phyloP scores from a whole-genome alignment of 345 rosid species.

The Aethionema arabicum region DNA sequence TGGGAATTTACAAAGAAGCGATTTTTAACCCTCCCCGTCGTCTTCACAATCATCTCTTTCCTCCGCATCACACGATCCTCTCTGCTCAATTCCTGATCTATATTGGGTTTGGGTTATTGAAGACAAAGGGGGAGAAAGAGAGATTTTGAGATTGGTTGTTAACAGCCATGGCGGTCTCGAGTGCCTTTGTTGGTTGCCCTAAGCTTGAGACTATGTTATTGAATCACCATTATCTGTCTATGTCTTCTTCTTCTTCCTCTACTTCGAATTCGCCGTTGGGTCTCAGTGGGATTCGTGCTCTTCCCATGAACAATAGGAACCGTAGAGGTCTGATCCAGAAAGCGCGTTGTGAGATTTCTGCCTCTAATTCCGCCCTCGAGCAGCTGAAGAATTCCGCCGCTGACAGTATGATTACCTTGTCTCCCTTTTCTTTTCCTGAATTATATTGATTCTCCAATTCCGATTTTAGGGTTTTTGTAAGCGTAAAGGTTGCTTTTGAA shows the following conservation, averaged over 20 bases:
- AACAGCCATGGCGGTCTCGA: conserved; percentile 46
- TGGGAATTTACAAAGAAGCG: conserved; percentile 1
- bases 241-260: conserved; percentile 29
- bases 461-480: background rate
- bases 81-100: conserved; percentile 25
- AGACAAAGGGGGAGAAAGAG: conserved; percentile 12
- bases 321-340: conserved; percentile 37
- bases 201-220: conserved; percentile 46
- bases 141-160: conserved; percentile 5
- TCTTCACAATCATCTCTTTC: conserved; percentile 30
- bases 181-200: conserved; percentile 45
- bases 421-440: background rate
- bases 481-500: conserved; percentile 3
- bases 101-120: conserved; percentile 24
- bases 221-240: conserved; percentile 35
- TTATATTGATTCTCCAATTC: background rate
- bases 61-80: conserved; percentile 35
- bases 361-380: conserved; percentile 52
- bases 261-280: conserved; percentile 36
- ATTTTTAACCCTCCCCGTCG: conserved; percentile 12
- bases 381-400: conserved; percentile 68
- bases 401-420: conserved; percentile 43
- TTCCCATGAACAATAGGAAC: conserved; percentile 31
- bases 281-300: conserved; percentile 33
- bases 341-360: conserved; percentile 47